Conservation (phyloP, 106 monocot genomes). For the Cymbidium sinense region DNA sequence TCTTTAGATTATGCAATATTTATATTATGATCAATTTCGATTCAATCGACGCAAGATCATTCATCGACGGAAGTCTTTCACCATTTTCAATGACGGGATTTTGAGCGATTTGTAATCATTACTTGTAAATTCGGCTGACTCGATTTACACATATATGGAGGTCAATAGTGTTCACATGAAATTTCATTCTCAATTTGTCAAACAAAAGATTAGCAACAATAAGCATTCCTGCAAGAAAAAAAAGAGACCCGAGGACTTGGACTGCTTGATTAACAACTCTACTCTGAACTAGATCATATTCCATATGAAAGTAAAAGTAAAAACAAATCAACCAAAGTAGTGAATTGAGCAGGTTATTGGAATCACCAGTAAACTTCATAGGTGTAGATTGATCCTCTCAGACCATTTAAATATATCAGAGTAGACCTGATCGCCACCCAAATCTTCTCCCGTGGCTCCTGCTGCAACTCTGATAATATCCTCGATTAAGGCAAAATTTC, state of each 20-base stretch:
- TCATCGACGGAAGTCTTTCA: no score
- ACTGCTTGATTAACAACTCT: neutral
- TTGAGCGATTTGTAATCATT: no score
- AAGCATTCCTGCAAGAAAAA: no score
- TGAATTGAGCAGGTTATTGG: neutral
- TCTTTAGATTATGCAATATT: no score
- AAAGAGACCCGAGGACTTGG: neutral
- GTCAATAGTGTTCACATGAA: neutral
- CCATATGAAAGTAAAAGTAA: neutral
- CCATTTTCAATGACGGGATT: no score
- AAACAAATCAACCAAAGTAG: neutral
- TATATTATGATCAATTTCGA: no score
- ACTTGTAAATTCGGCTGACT: no score
- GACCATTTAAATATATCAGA: constrained; percentile 99
- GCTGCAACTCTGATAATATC: constrained; percentile 94
- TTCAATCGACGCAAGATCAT: no score
- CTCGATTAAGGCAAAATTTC: constrained; percentile 92
- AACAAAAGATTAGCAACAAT: no score
- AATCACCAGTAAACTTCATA: constrained; percentile 40
- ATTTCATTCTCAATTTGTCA: neutral
- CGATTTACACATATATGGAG: no score
- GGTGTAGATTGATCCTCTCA: constrained; percentile 64
- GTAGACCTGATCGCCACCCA: constrained; percentile 85
- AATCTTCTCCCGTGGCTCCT: constrained; percentile 81
- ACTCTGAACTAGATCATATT: neutral